Conservation (phyloP, 768 basidiomycete genomes). For the Russula foetens region DNA sequence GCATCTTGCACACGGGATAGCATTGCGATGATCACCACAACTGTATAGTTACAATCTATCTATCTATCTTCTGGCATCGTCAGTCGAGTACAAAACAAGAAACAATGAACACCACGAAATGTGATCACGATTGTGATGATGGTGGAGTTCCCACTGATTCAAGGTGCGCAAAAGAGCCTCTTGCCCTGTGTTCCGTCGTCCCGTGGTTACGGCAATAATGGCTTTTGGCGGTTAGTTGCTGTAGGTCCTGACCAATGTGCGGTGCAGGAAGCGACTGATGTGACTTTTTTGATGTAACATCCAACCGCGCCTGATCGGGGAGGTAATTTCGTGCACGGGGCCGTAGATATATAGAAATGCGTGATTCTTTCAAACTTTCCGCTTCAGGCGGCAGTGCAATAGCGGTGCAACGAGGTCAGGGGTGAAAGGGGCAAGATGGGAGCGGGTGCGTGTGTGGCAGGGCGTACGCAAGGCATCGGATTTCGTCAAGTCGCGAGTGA, state of each 20-base stretch:
- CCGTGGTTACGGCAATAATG: not conserved
- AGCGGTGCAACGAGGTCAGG: conserved; percentile 9
- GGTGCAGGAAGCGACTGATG: conserved; percentile 11
- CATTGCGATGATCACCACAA: not conserved
- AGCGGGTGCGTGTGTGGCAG: too few relatives aligned
- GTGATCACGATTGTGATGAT: too few relatives aligned
- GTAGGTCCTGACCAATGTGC: not conserved
- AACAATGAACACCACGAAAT: not conserved
- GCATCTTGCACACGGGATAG: not conserved
- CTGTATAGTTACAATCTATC: conserved; percentile 4
- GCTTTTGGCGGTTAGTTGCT: conserved; percentile 3
- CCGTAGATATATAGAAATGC: not conserved
- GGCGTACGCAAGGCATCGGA: not conserved
- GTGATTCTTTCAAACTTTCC: not conserved
- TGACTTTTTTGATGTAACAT: conserved; percentile 2
- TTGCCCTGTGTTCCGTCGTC: not conserved
- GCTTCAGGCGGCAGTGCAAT: conserved; percentile 2
- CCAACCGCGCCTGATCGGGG: not conserved
- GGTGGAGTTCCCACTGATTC: not conserved
- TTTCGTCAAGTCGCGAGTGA: not conserved
- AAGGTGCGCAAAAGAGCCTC: not conserved
- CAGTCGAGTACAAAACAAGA: not conserved
- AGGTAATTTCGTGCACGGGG: not conserved
- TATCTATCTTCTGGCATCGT: not conserved
- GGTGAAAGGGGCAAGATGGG: not conserved